These are phyloP conservation scores for Kwoniella shivajii DNA, from an alignment of 1,284 basidiomycete genomes.

Conservation along the genomic window DNA sequence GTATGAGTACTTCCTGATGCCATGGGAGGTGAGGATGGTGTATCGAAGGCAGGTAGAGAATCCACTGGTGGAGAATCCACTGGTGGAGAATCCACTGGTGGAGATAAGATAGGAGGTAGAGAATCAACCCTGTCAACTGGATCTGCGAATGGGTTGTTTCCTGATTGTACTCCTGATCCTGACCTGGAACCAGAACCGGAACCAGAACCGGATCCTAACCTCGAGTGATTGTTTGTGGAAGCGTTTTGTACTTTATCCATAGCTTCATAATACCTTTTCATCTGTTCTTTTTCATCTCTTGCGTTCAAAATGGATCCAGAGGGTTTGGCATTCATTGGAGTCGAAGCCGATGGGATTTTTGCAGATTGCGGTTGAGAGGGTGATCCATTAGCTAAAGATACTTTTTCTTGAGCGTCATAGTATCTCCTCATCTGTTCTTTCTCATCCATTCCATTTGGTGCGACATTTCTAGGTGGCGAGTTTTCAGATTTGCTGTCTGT, in stretches of 20 bases:
- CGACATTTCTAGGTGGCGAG: neutral
- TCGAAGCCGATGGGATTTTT: too few relatives aligned
- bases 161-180: neutral
- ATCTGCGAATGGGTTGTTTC: neutral
- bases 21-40: neutral
- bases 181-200: slow-evolving; percentile 1
- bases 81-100: slow-evolving; percentile 6
- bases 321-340: too few relatives aligned
- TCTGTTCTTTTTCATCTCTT: too few relatives aligned
- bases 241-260: slow-evolving; percentile 22
- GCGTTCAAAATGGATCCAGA: too few relatives aligned
- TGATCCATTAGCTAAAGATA: slow-evolving; percentile 13
- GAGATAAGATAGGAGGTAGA: neutral
- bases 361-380: too few relatives aligned
- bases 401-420: slow-evolving; percentile 49
- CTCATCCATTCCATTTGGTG: slow-evolving; percentile 23
- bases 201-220: neutral
- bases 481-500: too few relatives aligned
- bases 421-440: slow-evolving; percentile 45
- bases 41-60: neutral
- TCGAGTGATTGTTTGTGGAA: neutral
- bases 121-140: neutral
- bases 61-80: neutral
- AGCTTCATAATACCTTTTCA: slow-evolving; percentile 42
- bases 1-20: neutral